Conservation (phyloP, 805 yeast genomes). For the Kluyveromyces dobzhanskii region DNA sequence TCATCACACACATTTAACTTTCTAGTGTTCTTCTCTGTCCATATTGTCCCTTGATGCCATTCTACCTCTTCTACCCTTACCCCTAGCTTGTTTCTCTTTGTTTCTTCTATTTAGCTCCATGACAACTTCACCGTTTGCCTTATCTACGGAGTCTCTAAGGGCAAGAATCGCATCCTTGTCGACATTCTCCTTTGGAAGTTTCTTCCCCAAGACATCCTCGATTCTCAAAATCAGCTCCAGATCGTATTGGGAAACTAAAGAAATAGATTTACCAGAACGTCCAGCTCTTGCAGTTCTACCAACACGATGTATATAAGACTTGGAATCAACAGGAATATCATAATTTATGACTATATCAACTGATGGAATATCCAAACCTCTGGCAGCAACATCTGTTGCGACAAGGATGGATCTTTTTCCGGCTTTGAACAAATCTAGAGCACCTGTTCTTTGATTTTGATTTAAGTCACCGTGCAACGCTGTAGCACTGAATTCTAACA, state of each 20-base stretch:
- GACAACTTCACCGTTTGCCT: conserved; percentile 86
- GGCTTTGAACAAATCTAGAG: conserved; percentile 68
- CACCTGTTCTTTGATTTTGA: conserved; percentile 78
- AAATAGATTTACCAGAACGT: conserved; percentile 76
- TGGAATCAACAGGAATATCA: conserved; percentile 78
- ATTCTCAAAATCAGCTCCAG: conserved; percentile 80
- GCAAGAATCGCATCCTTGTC: conserved; percentile 70
- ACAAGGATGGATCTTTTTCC: conserved; percentile 62
- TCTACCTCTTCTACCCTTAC: conserved; percentile 33
- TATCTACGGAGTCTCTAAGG: conserved; percentile 79
- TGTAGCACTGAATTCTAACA: conserved; percentile 78
- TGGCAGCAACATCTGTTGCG: conserved; percentile 84
- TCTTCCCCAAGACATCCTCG: conserved; percentile 78
- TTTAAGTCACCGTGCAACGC: conserved; percentile 91
- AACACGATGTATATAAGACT: conserved; percentile 79
- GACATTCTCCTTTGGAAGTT: conserved; percentile 74
- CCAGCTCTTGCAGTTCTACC: conserved; percentile 97
- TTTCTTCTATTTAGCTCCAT: conserved; percentile 59
- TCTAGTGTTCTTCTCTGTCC: conserved; percentile 34
- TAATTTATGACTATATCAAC: conserved; percentile 72
- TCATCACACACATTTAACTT: not conserved
- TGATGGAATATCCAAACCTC: conserved; percentile 78
- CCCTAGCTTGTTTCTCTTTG: conserved; percentile 42
- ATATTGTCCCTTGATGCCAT: conserved; percentile 36
- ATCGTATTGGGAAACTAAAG: conserved; percentile 91